Evolutionary conservation across 169 alveolate genomes (phyloP).

Genomic region (Plasmodium fragile): DNA sequence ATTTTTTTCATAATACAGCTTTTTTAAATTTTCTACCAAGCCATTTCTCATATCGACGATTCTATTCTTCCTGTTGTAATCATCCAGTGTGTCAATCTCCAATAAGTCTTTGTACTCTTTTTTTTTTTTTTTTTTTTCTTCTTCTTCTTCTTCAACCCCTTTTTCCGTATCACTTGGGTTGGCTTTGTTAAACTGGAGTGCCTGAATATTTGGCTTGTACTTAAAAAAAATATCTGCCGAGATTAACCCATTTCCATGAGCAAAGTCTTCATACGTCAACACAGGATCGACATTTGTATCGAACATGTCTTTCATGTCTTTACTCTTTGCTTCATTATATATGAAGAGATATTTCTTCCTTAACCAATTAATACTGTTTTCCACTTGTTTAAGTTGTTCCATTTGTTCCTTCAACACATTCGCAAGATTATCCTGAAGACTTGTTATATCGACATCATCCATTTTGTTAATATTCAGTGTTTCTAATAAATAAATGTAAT

Average conservation of each 20-base stretch:
- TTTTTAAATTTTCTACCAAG: slow-evolving; percentile 13
- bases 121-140: too few species aligned
- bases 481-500: background rate
- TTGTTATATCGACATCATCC: background rate
- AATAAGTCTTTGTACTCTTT: background rate
- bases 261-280: slow-evolving; percentile 24
- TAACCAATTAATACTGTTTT: background rate
- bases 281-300: slow-evolving; percentile 16
- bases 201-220: background rate
- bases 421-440: background rate
- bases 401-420: background rate
- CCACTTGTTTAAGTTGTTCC: background rate
- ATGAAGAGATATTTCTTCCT: slow-evolving; percentile 2
- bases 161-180: background rate
- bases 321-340: slow-evolving; percentile 1
- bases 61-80: background rate
- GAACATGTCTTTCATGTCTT: background rate
- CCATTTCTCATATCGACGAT: slow-evolving; percentile 22
- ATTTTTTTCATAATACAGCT: slow-evolving; percentile 12
- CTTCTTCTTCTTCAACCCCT: too few species aligned
- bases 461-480: background rate
- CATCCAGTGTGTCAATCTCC: slow-evolving; percentile 23
- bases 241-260: slow-evolving; percentile 24
- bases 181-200: background rate
- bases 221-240: slow-evolving; percentile 44